Conservation (phyloP, 495 filamentous ascomycete genomes). For the Podospora anserina region DNA sequence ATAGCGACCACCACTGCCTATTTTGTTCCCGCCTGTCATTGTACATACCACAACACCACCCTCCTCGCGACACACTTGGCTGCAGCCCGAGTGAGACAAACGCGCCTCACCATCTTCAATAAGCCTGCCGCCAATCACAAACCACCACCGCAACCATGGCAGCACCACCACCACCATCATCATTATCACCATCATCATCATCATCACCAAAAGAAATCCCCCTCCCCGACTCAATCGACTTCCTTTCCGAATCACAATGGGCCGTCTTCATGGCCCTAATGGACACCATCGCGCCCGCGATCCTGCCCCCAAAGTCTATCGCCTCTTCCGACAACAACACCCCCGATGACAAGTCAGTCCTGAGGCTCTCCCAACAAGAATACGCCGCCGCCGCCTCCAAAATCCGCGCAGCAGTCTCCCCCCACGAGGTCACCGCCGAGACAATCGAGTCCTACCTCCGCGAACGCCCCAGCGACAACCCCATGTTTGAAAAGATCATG, state of each 20-base stretch:
- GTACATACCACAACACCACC: background rate
- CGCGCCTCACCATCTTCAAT: background rate
- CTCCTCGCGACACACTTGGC: background rate
- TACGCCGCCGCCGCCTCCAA: slow-evolving; percentile 14
- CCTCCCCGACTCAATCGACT: slow-evolving; percentile 9
- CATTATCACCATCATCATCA: background rate
- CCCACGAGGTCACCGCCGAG: slow-evolving; percentile 17
- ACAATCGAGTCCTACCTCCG: slow-evolving; percentile 39
- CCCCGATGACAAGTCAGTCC: background rate
- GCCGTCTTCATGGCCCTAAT: slow-evolving; percentile 23
- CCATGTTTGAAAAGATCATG: slow-evolving; percentile 25
- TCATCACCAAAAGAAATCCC: slow-evolving; percentile 12
- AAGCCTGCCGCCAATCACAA: background rate
- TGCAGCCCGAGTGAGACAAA: background rate
- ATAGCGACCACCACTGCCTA: background rate
- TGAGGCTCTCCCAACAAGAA: slow-evolving; percentile 12
- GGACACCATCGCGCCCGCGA: slow-evolving; percentile 20
- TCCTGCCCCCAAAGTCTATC: slow-evolving; percentile 9
- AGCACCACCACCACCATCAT: slow-evolving; percentile 5
- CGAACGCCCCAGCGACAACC: slow-evolving; percentile 30
- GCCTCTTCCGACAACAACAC: background rate
- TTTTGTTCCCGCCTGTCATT: no score
- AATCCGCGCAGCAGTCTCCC: slow-evolving; percentile 13
- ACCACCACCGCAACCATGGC: background rate
- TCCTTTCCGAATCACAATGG: slow-evolving; percentile 19